A percentile compares a stretch with the other conserved stretches of the same genome.
Evolutionary conservation across 1,284 basidiomycete species (phyloP).

Genomic region (Cutaneotrichosporon sp.): DNA sequence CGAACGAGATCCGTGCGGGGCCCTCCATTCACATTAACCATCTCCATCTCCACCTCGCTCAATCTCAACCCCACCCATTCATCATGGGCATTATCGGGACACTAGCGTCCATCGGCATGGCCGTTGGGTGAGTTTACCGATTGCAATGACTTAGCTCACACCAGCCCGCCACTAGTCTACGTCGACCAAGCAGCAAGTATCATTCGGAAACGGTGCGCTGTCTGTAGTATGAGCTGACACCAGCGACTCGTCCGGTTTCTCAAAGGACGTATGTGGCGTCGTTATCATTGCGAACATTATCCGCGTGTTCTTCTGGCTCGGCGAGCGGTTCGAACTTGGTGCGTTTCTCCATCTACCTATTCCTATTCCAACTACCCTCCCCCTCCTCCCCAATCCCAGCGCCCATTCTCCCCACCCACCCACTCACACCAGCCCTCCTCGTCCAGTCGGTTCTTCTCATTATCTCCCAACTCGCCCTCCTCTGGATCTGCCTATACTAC

Average conservation of each 20-base stretch:
- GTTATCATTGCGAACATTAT: slow-evolving; percentile 54
- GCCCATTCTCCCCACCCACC: too few relatives aligned
- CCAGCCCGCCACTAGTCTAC: slow-evolving; percentile 55
- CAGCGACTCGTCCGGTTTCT: slow-evolving; percentile 53
- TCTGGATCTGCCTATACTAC: slow-evolving; percentile 57
- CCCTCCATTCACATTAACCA: background rate
- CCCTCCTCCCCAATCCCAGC: too few relatives aligned
- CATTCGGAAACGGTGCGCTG: slow-evolving; percentile 50
- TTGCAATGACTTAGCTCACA: background rate
- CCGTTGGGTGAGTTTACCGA: slow-evolving; percentile 43
- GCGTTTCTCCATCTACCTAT: slow-evolving; percentile 9
- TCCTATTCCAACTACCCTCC: slow-evolving; percentile 1
- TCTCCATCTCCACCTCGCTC: background rate
- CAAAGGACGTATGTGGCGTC: slow-evolving; percentile 50
- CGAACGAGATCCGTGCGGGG: slow-evolving; percentile 1
- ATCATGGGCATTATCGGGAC: slow-evolving; percentile 32
- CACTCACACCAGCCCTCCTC: slow-evolving; percentile 48
- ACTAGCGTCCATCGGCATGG: slow-evolving; percentile 51
- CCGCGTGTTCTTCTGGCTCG: slow-evolving; percentile 56
- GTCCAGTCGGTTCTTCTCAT: slow-evolving; percentile 56
- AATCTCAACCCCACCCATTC: background rate
- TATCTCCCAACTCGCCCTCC: slow-evolving; percentile 54
- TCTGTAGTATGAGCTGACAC: slow-evolving; percentile 19
- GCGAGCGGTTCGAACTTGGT: slow-evolving; percentile 56
- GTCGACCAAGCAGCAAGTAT: slow-evolving; percentile 57